Percentiles rank a stretch among this genome's conserved stretches.
phyloP scores from a whole-genome alignment of 495 filamentous ascomycete genomes.

The Aspergillus campestris region DNA sequence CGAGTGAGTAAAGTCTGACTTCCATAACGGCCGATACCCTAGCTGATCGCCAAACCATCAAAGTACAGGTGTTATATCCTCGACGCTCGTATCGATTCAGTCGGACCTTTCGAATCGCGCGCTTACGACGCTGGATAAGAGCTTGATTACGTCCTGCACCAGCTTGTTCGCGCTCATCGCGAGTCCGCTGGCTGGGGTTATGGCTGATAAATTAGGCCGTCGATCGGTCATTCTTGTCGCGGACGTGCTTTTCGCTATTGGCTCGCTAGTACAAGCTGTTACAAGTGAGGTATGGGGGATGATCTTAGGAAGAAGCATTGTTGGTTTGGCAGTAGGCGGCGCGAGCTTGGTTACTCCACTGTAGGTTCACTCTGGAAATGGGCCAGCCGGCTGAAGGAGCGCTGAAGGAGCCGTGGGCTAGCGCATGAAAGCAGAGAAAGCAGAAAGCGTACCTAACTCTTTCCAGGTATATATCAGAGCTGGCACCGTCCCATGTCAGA shows the following conservation, averaged over 20 bases:
- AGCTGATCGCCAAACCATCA: constrained; percentile 12
- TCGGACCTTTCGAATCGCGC: constrained; percentile 59
- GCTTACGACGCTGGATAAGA: constrained; percentile 71
- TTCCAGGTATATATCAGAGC: constrained; percentile 66
- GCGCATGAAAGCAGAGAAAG: background rate
- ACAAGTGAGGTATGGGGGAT: constrained; percentile 57
- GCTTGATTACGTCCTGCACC: constrained; percentile 74
- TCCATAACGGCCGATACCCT: background rate
- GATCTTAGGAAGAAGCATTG: constrained; percentile 70
- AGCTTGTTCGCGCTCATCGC: constrained; percentile 71
- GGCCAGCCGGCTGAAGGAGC: background rate
- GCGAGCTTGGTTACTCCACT: constrained; percentile 78
- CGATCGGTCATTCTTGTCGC: constrained; percentile 69
- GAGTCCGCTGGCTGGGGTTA: constrained; percentile 63
- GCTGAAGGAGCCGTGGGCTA: background rate
- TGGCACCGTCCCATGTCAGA: constrained; percentile 65
- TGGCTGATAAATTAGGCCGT: constrained; percentile 69
- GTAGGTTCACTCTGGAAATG: constrained; percentile 24
- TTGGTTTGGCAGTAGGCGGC: constrained; percentile 74
- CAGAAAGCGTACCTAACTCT: constrained; percentile 5
- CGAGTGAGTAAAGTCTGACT: constrained; percentile 36
- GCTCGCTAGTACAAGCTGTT: constrained; percentile 62
- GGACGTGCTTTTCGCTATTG: constrained; percentile 68
- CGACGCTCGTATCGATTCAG: constrained; percentile 72
- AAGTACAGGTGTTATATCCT: constrained; percentile 87